These are phyloP conservation scores for Acer negundo DNA, from an alignment of 345 rosid genomes.

Conservation along the genomic window DNA sequence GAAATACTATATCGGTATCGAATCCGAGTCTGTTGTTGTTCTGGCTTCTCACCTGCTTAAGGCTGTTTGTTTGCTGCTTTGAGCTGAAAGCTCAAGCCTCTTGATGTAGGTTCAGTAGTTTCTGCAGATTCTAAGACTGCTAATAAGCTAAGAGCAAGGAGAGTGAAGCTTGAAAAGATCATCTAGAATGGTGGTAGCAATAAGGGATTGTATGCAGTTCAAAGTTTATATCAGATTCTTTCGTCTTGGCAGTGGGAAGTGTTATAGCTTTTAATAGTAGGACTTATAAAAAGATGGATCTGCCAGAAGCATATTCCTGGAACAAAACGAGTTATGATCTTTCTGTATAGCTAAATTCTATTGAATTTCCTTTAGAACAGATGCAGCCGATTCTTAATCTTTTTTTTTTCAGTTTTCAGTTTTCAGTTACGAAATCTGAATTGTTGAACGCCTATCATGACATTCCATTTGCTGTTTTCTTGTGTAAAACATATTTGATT, in stretches of 20 bases:
- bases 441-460: background rate
- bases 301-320: background rate
- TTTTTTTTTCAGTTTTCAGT: background rate
- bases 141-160: background rate
- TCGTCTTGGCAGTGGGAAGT: background rate
- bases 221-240: background rate
- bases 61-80: background rate
- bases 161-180: background rate
- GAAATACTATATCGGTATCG: background rate
- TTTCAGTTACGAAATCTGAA: conserved; percentile 2
- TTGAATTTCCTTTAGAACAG: background rate
- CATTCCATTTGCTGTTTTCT: conserved; percentile 11
- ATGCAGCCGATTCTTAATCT: background rate
- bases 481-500: conserved; percentile 35
- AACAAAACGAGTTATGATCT: background rate
- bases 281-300: background rate
- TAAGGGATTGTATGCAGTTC: background rate
- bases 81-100: background rate
- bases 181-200: background rate
- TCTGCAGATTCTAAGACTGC: background rate
- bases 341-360: background rate
- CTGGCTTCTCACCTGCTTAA: background rate
- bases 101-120: background rate
- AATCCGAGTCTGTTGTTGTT: background rate
- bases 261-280: background rate